Base-by-base conservation (phyloP, 192 early-diverging fungal species). In the Geranomyces variabilis region DNA sequence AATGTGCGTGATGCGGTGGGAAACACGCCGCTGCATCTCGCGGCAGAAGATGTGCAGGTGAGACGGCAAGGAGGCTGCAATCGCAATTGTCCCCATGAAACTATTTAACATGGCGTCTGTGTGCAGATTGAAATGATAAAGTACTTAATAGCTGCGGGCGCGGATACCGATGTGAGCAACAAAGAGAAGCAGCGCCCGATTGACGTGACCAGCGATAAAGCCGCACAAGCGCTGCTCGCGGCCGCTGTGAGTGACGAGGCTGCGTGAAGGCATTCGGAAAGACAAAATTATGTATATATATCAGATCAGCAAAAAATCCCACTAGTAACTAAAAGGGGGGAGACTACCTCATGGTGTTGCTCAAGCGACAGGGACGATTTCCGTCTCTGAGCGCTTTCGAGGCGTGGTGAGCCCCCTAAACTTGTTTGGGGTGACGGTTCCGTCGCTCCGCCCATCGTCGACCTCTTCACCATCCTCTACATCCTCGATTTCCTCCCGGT, bases 161-260 rank as follows among this genome's bases (percentile, higher is more conserved):
- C 78, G 19, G 70, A 73, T 43, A 28, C 68, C 14, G 76, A 77
- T 51, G n/a, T 58, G 1, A 5, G 51, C 19, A 83, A 83, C 66
- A 58, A 70, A 29, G 81, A 79, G 13, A 63, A 75, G 41, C 30
- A 80, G 41, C 67, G 53, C 36, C 76, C 81, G 17, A 26, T 72
- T 19, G 67, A 78, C 30, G 36, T 81, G 51, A 67, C 75, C 0
- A 51, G 44, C 4, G 71, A 77, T n/a, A 49, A 62, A 34, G 33
- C 36, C 7, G 30, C 14, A 30, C 19, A 21, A 62, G 29, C n/a
- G 10, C 14, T 62, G 51, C 24, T 53, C 15, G 15, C 51, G 51
- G 3, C 51, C 51, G 51, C 51, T 53, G 46, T 47, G 46, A 10
- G 10, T 19, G 19, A 47, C 46, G 46, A 47, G 12, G 46, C 46